Base-by-base conservation (phyloP, 2,329 filamentous ascomycete genomes). In the Microdochium trichocladiopsis region DNA sequence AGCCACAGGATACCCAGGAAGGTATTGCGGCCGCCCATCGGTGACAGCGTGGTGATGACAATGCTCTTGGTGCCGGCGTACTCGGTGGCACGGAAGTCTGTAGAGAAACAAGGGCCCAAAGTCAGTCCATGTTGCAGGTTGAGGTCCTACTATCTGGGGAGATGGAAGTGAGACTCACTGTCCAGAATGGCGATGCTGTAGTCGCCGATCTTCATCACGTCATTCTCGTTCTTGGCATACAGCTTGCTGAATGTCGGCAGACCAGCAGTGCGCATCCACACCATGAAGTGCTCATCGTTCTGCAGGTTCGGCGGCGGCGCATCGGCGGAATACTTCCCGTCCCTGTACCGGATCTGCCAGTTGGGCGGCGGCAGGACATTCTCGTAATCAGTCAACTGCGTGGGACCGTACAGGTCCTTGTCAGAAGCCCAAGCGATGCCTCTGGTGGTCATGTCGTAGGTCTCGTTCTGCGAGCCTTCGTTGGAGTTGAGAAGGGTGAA, bases 221-320 rank as follows among this genome's bases (percentile, higher is more conserved):
- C 72, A 1, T 75, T 76, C 65, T 96, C 87, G 64, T 96, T 96
- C 54, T 91, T 82, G 68, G 87, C 82, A 47, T 90, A 90, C 48
- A 99, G 76, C 74, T 99, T 99, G 79, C 89, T 96, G 68, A 99
- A 99, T 4, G 87, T 87, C 1, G 94, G 94, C 61, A 97, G 73
- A 53, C 93, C 94, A 23, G 94, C 94, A 2, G 95, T 95, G 61
- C 94, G 85, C 94, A 99, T 99, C 94, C 94, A 99, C 22, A 97
- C 92, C 72, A 96, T 92, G 69, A 99, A 95, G 45, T 84, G 83
- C 68, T 96, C 88, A 72, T 90, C 86, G 1, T 83, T 72, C 56
- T 86, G 78, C 18, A 97, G 69, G 60, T 94, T 72, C 0, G 91
- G 90, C 22, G 90, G 84, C 2, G 80, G 81, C 50, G 79, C 77